These are phyloP conservation scores for Metarhizium robertsii DNA, from an alignment of 2,329 filamentous ascomycete species.

Conservation along the genomic window DNA sequence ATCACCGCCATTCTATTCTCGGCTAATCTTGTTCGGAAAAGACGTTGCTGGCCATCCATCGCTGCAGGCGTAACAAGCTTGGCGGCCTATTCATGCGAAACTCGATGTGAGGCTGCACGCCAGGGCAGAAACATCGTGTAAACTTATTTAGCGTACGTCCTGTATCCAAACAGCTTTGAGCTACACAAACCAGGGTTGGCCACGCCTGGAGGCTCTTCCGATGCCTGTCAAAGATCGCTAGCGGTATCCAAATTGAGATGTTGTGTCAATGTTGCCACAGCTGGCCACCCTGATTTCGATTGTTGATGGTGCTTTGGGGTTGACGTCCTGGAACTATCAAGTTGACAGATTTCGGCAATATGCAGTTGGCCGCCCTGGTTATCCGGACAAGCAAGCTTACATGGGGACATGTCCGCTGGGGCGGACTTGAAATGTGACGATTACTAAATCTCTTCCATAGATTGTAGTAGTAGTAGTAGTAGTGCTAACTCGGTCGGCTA, in stretches of 20 bases:
- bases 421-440: not conserved
- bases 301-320: not conserved
- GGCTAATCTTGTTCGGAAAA: slow-evolving; percentile 2
- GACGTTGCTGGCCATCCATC: not conserved
- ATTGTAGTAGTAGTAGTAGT: not conserved
- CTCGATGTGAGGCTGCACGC: not conserved
- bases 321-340: not conserved
- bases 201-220: slow-evolving; percentile 3
- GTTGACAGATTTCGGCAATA: not conserved
- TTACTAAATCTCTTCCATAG: not conserved
- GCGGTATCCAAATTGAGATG: slow-evolving; percentile 5
- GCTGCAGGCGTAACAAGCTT: slow-evolving; percentile 1
- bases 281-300: not conserved
- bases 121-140: slow-evolving; percentile 4
- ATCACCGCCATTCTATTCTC: slow-evolving; percentile 7
- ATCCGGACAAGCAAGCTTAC: not conserved
- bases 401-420: not conserved
- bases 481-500: not conserved
- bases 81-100: slow-evolving; percentile 1
- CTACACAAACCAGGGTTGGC: slow-evolving; percentile 5
- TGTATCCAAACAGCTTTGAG: not conserved
- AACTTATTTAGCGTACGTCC: not conserved
- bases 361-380: not conserved
- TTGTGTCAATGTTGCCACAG: not conserved
- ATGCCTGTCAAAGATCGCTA: slow-evolving; percentile 6